These are phyloP conservation scores for Vachellia collinsii DNA, from an alignment of 306 rosid genomes.

Conservation along the genomic window DNA sequence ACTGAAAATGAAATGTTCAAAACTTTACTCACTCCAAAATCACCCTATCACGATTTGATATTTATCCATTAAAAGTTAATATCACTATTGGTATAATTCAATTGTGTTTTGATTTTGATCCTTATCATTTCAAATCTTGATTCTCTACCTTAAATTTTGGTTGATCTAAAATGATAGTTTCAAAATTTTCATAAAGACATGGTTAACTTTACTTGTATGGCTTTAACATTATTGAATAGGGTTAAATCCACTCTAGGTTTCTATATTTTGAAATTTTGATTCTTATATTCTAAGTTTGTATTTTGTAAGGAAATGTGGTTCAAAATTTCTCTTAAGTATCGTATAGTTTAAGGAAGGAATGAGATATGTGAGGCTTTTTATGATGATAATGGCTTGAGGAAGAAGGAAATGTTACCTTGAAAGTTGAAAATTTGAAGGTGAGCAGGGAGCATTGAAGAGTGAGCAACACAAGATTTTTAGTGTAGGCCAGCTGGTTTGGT, in stretches of 20 bases:
- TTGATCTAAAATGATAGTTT: too few species aligned
- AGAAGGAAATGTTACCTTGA: conserved; percentile 35
- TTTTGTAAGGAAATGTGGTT: background rate
- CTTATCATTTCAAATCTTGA: too few species aligned
- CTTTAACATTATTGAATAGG: too few species aligned
- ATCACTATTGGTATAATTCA: too few species aligned
- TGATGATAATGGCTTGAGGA: conserved; percentile 40
- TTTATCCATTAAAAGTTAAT: too few species aligned
- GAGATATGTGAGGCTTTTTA: background rate
- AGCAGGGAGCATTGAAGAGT: background rate
- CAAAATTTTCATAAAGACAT: too few species aligned
- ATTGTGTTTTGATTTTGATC: too few species aligned
- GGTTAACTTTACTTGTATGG: too few species aligned
- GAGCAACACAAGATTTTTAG: background rate
- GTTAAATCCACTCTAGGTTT: too few species aligned
- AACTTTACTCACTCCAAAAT: background rate
- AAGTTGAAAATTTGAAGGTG: conserved; percentile 19
- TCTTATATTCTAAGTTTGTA: background rate
- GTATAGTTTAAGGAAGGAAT: conserved; percentile 28
- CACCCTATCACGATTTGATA: background rate
- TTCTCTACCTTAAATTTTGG: too few species aligned
- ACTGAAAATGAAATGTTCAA: background rate
- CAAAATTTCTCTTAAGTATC: background rate
- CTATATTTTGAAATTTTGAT: too few species aligned
- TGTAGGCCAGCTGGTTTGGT: conserved; percentile 1